Base-by-base conservation (phyloP, 2,329 filamentous ascomycete genomes). In the Nothophoma quercina region DNA sequence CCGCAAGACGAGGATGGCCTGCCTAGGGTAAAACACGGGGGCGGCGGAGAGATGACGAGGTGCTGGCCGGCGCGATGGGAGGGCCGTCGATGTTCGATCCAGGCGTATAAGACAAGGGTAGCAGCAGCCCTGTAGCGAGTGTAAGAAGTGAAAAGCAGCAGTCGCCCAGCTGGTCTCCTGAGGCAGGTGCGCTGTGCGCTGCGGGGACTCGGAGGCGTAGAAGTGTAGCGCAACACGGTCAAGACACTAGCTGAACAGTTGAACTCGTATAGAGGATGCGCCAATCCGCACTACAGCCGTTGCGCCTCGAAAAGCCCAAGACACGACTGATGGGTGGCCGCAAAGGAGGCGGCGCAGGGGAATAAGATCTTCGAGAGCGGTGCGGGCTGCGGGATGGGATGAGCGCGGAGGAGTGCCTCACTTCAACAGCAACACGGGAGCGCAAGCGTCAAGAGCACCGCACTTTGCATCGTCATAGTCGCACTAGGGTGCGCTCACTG, bases 271-370 rank as follows among this genome's bases (percentile, higher is more conserved):
- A 47, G 23, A 47, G 26, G 5, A 10, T n/a, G 40, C 40, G 51
- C 51, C 44, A 54, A 34, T 54, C 44, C 44, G 35, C 44, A 35
- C 43, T 32, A 38, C 45, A 49, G 45, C 44, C 34, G 51, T 55
- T 49, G 29, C 50, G 36, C 36, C 49, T 52, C 12, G 38, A 32
- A 29, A 42, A 21, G 35, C 26, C 29, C 40, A 26, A 18, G 25
- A 23, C 47, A 33, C 32, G 33, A n/a, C 18, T 29, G 28, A 28
- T 47, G 49, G 35, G 41, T 21, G 49, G 49, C 49, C 43, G 50
- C 50, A 47, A 46, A 47, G 50, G 49, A 46, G 42, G 49, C 49
- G 49, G 49, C 36, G 42, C 32, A 34, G 12, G 25, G 15, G 15
- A 42, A 42, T 12, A 36, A n/a, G 36, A 32, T 35, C 23, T 42